Percentiles rank a stretch among this genome's conserved stretches.
Conservation (phyloP, 768 basidiomycete genomes). For the Amanita muscaria region DNA sequence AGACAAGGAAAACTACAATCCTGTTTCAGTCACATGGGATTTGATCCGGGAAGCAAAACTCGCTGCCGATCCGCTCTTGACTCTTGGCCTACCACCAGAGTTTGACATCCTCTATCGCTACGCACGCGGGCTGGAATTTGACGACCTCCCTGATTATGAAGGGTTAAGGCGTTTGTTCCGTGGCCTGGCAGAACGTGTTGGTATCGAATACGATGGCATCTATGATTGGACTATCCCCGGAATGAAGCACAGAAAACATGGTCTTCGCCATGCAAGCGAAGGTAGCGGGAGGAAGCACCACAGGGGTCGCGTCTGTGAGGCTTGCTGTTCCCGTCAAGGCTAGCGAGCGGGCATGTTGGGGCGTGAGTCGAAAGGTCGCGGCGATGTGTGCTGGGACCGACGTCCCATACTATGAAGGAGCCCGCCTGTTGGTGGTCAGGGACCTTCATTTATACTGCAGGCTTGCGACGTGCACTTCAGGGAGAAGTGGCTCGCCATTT, state of each 20-base stretch:
- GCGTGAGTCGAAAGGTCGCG: not conserved
- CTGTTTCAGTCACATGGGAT: slow-evolving; percentile 67
- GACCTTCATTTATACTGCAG: not conserved
- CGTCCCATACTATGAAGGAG: not conserved
- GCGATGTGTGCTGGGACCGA: not conserved
- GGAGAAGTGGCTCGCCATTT: too few relatives aligned
- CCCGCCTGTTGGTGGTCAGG: not conserved
- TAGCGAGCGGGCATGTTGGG: slow-evolving; percentile 4
- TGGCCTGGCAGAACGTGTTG: slow-evolving; percentile 44
- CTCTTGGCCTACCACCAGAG: slow-evolving; percentile 70
- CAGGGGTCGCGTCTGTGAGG: slow-evolving; percentile 27
- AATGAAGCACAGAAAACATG: slow-evolving; percentile 10
- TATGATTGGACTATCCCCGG: slow-evolving; percentile 33
- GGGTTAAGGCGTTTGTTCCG: slow-evolving; percentile 70
- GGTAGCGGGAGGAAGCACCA: slow-evolving; percentile 11
- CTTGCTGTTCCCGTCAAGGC: slow-evolving; percentile 28
- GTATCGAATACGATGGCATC: slow-evolving; percentile 44
- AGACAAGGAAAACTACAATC: slow-evolving; percentile 32
- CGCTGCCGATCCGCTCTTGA: slow-evolving; percentile 55
- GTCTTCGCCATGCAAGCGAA: slow-evolving; percentile 19
- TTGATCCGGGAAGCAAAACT: slow-evolving; percentile 69
- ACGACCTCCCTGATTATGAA: slow-evolving; percentile 84
- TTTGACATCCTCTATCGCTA: slow-evolving; percentile 78
- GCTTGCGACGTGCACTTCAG: not conserved
- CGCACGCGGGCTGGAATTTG: slow-evolving; percentile 75